A percentile compares a stretch with the other conserved stretches of the same genome.
Evolutionary conservation across 2,329 filamentous ascomycete species (phyloP).

Genomic region (Penicillium sp.): DNA sequence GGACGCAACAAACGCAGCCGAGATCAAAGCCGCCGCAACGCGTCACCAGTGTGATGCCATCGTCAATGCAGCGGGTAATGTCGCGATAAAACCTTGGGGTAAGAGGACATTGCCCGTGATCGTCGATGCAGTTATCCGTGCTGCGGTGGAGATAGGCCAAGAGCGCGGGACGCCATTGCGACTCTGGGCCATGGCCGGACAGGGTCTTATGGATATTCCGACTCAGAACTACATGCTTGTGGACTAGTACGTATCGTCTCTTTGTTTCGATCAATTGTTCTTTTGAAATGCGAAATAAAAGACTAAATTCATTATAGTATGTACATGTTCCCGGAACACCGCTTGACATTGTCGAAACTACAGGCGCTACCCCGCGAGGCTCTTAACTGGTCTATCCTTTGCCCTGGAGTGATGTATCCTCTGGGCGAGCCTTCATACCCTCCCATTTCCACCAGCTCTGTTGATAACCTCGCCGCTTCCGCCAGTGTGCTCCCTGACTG

Average conservation of each 20-base stretch:
- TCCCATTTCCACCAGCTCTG: slow-evolving; percentile 16
- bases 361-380: slow-evolving; percentile 13
- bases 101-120: slow-evolving; percentile 19
- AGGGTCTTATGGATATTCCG: slow-evolving; percentile 20
- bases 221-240: slow-evolving; percentile 18
- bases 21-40: slow-evolving; percentile 23
- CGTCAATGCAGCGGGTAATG: slow-evolving; percentile 26
- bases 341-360: slow-evolving; percentile 21
- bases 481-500: slow-evolving; percentile 11
- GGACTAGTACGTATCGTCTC: slow-evolving; percentile 17
- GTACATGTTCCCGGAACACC: slow-evolving; percentile 23
- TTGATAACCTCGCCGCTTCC: slow-evolving; percentile 17
- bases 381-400: slow-evolving; percentile 26
- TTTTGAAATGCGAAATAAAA: no score
- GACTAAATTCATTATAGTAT: slow-evolving; percentile 8
- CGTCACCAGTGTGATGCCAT: slow-evolving; percentile 27
- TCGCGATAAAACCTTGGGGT: slow-evolving; percentile 14
- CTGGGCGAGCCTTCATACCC: slow-evolving; percentile 19
- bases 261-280: no score
- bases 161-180: slow-evolving; percentile 21
- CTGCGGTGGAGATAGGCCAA: slow-evolving; percentile 18
- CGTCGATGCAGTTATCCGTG: slow-evolving; percentile 22
- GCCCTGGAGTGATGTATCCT: slow-evolving; percentile 19
- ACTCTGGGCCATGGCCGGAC: slow-evolving; percentile 26
- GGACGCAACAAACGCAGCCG: slow-evolving; percentile 10